Conservation (phyloP, 208 protist species). For the Porcisia hertigi region DNA sequence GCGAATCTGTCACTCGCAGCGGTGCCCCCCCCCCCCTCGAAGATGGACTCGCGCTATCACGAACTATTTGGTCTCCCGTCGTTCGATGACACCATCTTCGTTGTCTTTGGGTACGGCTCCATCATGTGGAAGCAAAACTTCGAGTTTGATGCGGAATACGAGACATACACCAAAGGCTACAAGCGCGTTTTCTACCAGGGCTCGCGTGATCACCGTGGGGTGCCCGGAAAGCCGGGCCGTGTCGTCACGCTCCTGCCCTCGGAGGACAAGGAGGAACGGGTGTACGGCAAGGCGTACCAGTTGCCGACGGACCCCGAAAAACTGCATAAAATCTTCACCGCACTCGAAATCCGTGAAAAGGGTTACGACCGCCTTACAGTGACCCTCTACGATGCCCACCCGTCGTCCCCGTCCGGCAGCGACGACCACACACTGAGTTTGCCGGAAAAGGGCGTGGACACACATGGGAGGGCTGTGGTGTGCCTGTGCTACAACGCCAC, state of each 20-base stretch:
- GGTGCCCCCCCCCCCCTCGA: not conserved
- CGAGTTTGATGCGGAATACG: conserved; percentile 59
- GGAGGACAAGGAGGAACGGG: conserved; percentile 35
- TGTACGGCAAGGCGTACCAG: conserved; percentile 77
- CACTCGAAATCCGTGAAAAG: conserved; percentile 68
- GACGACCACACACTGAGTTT: conserved; percentile 23
- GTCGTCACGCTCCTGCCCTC: conserved; percentile 75
- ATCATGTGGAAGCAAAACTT: conserved; percentile 90
- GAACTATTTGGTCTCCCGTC: conserved; percentile 42
- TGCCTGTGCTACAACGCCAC: conserved; percentile 79
- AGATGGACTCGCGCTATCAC: conserved; percentile 20
- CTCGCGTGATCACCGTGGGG: conserved; percentile 75
- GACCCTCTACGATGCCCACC: conserved; percentile 42
- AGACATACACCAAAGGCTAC: conserved; percentile 67
- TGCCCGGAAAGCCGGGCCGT: conserved; percentile 60
- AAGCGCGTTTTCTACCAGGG: conserved; percentile 84
- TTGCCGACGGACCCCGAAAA: conserved; percentile 53
- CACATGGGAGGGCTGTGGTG: conserved; percentile 33
- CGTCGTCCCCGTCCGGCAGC: not conserved
- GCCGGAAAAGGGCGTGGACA: conserved; percentile 18
- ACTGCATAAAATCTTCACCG: conserved; percentile 45
- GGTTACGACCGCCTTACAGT: conserved; percentile 62
- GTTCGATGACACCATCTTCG: conserved; percentile 50
- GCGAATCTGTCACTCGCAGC: conserved; percentile 1
- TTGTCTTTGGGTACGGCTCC: conserved; percentile 87